phyloP scores from a whole-genome alignment of 2,329 filamentous ascomycete species.

The Cladosporium sp. region DNA sequence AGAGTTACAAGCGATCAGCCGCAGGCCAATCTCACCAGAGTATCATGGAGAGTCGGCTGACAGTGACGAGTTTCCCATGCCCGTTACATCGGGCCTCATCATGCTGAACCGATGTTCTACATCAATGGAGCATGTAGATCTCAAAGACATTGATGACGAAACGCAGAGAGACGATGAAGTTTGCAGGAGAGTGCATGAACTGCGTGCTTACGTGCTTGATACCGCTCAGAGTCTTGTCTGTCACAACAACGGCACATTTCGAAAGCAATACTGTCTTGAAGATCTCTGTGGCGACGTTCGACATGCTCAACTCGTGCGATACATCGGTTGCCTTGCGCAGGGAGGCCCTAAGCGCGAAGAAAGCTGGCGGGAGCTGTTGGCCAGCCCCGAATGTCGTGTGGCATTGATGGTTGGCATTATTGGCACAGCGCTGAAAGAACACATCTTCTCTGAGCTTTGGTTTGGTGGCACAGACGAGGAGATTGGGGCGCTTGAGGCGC shows the following conservation, averaged over 20 bases:
- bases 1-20: not conserved
- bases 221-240: not conserved
- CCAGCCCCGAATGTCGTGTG: conserved; percentile 19
- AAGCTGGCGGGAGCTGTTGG: conserved; percentile 30
- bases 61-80: not conserved
- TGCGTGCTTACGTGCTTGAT: not conserved
- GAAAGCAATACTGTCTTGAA: not conserved
- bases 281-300: not conserved
- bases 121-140: not conserved
- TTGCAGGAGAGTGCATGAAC: not conserved
- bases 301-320: conserved; percentile 24
- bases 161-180: not conserved
- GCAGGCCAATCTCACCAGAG: not conserved
- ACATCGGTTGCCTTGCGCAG: conserved; percentile 36
- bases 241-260: not conserved
- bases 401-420: conserved; percentile 33
- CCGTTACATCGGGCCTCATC: not conserved
- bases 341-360: conserved; percentile 26
- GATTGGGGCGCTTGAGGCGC: conserved; percentile 35
- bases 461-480: conserved; percentile 28
- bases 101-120: not conserved
- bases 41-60: not conserved
- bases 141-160: not conserved
- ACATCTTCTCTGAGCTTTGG: conserved; percentile 32
- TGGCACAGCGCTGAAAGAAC: conserved; percentile 33